Evolutionary conservation across 2,329 filamentous ascomycete genomes (phyloP).

Genomic region (Thelonectria discophora): DNA sequence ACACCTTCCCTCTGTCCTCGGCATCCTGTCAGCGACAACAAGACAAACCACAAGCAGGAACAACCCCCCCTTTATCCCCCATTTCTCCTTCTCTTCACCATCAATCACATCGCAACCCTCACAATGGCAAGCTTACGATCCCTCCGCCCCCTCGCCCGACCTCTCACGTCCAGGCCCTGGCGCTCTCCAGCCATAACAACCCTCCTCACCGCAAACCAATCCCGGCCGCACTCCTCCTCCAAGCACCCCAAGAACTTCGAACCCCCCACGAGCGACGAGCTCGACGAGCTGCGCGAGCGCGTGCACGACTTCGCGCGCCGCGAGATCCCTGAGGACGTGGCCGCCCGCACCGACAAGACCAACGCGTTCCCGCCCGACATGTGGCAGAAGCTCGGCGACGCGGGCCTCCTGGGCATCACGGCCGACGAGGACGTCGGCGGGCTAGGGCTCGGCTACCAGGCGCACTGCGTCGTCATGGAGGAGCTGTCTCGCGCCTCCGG

Average conservation of each 20-base stretch:
- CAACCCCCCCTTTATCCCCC: constrained; percentile 6
- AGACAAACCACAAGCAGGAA: constrained; percentile 13
- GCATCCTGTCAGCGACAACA: not conserved
- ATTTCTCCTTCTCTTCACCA: not conserved
- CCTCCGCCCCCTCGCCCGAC: constrained; percentile 49
- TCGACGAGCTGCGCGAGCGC: constrained; percentile 81
- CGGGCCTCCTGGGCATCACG: constrained; percentile 91
- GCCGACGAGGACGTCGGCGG: constrained; percentile 93
- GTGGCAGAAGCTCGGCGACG: constrained; percentile 93
- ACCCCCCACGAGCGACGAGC: constrained; percentile 75
- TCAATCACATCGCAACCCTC: constrained; percentile 9
- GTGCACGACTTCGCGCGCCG: constrained; percentile 90
- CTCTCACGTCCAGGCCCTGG: constrained; percentile 39
- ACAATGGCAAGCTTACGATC: constrained; percentile 54
- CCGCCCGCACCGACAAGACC: constrained; percentile 80
- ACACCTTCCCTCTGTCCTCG: constrained; percentile 27
- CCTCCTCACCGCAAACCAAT: constrained; percentile 51
- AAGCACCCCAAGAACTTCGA: constrained; percentile 71
- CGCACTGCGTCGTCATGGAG: constrained; percentile 95
- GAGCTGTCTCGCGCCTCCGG: constrained; percentile 88
- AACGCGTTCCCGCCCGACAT: constrained; percentile 91
- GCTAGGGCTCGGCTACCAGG: constrained; percentile 92
- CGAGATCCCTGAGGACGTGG: constrained; percentile 86
- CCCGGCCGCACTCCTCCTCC: constrained; percentile 66
- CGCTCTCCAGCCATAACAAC: constrained; percentile 39